Evolutionary conservation across 768 basidiomycete genomes (phyloP), one percentile per base, ranked within the genome.

Genomic region (Russula brevipes): DNA sequence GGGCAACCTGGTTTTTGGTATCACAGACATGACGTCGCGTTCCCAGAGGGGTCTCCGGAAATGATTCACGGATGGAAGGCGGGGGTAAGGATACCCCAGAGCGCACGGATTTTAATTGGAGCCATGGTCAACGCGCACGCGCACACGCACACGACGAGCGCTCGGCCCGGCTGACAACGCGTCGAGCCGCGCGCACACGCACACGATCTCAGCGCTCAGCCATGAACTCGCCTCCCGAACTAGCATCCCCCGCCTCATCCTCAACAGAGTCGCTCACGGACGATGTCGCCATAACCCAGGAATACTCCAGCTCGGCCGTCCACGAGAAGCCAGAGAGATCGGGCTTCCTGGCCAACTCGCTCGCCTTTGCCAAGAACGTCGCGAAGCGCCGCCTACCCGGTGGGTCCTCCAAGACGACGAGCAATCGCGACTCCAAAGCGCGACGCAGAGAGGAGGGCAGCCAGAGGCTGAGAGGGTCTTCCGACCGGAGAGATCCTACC

Each of bases 161-260:
- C 38, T 39, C 59, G 59, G 59, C 53, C 59, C 59, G 59, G 59
- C 30, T 51, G n/a, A 3, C 45, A 39, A 35, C 19, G 36, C 38
- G 3, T 24, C 50, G 4, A 17, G 8, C 7, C 41, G 41, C 41
- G 41, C 41, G 11, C 12, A 16, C 9, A 24, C 14, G 10, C 10
- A 16, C 16, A 49, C 61, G 16, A 7, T 46, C 36, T 47, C 33
- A 46, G 55, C 17, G 30, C 31, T 36, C 44, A 42, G 54, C 19
- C 59, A 71, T 71, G 68, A 65, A 69, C 54, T 69, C 69, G 24
- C 66, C 70, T 5, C 58, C 60, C 4, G 69, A 69, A 24, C 65
- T 62, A 51, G 67, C 66, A 38, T 70, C 69, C 30, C 69, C 70
- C 11, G 60, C 54, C 6, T 68, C 66, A n/a, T 70, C 68, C 47